Conservation (phyloP, 164 flowering plant species). For the Liquidambar formosana region DNA sequence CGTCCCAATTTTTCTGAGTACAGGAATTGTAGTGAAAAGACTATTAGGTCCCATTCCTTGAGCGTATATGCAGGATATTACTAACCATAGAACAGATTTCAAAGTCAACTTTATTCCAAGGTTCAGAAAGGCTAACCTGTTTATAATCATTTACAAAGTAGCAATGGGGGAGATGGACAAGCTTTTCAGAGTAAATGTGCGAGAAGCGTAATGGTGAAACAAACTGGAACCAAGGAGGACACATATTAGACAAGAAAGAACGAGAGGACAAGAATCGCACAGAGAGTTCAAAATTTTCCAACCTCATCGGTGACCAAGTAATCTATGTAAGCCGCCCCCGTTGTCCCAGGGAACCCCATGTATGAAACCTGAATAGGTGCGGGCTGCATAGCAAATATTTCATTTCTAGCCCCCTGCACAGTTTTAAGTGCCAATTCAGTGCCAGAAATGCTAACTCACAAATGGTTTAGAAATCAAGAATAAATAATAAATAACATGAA, state of each 20-base stretch:
- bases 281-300: neutral
- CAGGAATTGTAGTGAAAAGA: neutral
- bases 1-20: slow-evolving; percentile 80
- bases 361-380: slow-evolving; percentile 98
- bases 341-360: slow-evolving; percentile 99
- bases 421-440: neutral
- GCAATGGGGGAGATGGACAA: slow-evolving; percentile 98
- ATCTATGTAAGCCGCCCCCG: slow-evolving; percentile 89
- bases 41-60: neutral
- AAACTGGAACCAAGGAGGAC: slow-evolving; percentile 52
- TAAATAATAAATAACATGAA: neutral
- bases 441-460: neutral
- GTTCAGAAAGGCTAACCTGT: slow-evolving; percentile 48
- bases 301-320: slow-evolving; percentile 99
- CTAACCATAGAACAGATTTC: no score
- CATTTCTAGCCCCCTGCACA: slow-evolving; percentile 93
- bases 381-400: slow-evolving; percentile 98
- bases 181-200: slow-evolving; percentile 90
- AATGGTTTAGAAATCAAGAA: neutral
- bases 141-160: slow-evolving; percentile 98
- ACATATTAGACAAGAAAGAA: slow-evolving; percentile 7
- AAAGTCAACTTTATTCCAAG: neutral
- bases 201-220: slow-evolving; percentile 78
- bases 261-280: neutral
- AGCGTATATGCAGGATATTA: neutral